A percentile compares a stretch with the other conserved stretches of the same genome.
These are phyloP conservation scores for Picea sitchensis DNA, from an alignment of 75 land plant species.

Conservation along the genomic window DNA sequence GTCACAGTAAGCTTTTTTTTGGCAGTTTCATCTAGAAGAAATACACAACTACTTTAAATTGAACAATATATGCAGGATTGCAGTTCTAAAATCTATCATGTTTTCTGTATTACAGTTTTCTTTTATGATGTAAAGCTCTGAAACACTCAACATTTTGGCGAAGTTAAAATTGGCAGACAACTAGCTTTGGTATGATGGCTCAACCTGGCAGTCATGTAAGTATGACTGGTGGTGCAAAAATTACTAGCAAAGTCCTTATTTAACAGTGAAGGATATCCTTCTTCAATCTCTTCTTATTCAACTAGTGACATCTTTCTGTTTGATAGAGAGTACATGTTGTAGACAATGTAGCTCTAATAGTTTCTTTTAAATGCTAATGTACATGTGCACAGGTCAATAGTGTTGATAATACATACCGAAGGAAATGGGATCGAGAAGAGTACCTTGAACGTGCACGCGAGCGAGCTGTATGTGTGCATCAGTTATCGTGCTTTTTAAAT, in stretches of 20 bases:
- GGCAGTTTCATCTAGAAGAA: not conserved
- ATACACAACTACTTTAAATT: not conserved
- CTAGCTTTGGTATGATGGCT: not conserved
- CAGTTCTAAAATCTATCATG: not conserved
- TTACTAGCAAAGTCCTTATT: not conserved
- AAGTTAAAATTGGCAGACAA: not conserved
- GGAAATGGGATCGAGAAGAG: slow-evolving; percentile 86
- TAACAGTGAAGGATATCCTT: not conserved
- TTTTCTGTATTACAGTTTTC: not conserved
- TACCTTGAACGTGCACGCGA: slow-evolving; percentile 83
- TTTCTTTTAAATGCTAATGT: not conserved
- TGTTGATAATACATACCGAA: slow-evolving; percentile 83
- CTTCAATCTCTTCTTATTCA: not conserved
- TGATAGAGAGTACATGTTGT: not conserved
- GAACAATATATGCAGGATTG: not conserved
- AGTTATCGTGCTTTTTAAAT: not conserved
- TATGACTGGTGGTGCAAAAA: not conserved
- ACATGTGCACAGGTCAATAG: slow-evolving; percentile 32
- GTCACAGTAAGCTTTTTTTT: too few species aligned
- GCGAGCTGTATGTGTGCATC: slow-evolving; percentile 40
- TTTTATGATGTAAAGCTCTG: not conserved
- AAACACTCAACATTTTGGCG: not conserved
- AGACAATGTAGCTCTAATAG: not conserved
- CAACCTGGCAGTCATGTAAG: slow-evolving; percentile 11
- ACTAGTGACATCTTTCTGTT: not conserved